These are phyloP conservation scores for Fragaria iinumae DNA, from an alignment of 306 rosid species.

Conservation along the genomic window DNA sequence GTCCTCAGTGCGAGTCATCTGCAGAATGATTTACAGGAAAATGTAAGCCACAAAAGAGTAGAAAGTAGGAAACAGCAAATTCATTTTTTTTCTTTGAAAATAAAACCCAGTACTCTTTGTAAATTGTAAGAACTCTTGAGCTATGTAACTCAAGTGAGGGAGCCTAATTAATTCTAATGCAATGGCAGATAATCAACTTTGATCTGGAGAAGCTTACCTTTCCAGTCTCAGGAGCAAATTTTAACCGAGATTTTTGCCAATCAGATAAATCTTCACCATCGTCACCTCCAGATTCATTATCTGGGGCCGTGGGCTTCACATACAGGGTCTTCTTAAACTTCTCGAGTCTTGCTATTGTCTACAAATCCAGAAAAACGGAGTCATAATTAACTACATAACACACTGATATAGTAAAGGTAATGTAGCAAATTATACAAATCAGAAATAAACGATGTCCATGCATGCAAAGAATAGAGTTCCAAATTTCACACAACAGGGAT, in stretches of 20 bases:
- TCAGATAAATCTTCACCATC: slow-evolving; percentile 60
- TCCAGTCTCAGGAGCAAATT: slow-evolving; percentile 55
- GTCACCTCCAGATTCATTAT: slow-evolving; percentile 44
- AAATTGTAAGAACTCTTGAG: neutral
- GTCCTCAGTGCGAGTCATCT: slow-evolving; percentile 91
- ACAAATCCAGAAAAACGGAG: slow-evolving; percentile 11
- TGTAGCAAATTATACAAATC: neutral
- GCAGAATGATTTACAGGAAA: slow-evolving; percentile 20
- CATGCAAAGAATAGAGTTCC: slow-evolving; percentile 9
- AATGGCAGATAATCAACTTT: neutral
- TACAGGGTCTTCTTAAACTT: slow-evolving; percentile 50
- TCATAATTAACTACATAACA: neutral
- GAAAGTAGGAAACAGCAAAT: slow-evolving; percentile 5
- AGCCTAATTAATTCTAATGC: slow-evolving; percentile 13
- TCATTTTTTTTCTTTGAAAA: neutral
- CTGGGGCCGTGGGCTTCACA: slow-evolving; percentile 35
- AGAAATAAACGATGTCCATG: neutral
- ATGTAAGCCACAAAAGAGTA: neutral
- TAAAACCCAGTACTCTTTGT: neutral
- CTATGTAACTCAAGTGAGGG: slow-evolving; percentile 5
- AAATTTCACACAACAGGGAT: neutral
- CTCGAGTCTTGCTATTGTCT: slow-evolving; percentile 84
- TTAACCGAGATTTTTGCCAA: slow-evolving; percentile 57
- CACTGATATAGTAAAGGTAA: neutral
- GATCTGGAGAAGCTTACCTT: slow-evolving; percentile 51